Conservation (phyloP, 1,284 basidiomycete genomes). For the Tetrapyrgos nigripes region DNA sequence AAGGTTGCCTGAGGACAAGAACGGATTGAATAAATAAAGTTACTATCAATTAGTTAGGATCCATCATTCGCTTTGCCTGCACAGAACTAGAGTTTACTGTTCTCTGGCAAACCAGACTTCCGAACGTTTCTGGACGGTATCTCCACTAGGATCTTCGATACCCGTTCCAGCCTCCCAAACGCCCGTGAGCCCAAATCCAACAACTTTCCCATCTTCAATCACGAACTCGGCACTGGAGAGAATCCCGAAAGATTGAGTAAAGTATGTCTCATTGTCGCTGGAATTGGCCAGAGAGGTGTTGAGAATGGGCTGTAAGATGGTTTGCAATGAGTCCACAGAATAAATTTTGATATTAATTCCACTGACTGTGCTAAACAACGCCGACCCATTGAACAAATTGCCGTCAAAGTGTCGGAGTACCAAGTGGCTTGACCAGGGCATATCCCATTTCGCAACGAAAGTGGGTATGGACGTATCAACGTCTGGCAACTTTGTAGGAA, state of each 20-base stretch:
- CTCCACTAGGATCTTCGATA: slow-evolving; percentile 24
- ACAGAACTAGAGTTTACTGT: too few relatives aligned
- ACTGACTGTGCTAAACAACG: slow-evolving; percentile 25
- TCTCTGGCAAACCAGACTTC: slow-evolving; percentile 32
- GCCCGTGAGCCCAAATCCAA: slow-evolving; percentile 24
- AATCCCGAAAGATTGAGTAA: slow-evolving; percentile 1
- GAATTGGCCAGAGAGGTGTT: not conserved
- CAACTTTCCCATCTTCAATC: not conserved
- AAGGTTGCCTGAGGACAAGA: too few relatives aligned
- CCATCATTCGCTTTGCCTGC: too few relatives aligned
- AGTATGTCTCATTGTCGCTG: slow-evolving; percentile 16
- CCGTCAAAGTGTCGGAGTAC: slow-evolving; percentile 27
- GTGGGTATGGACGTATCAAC: slow-evolving; percentile 24
- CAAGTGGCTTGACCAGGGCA: slow-evolving; percentile 24
- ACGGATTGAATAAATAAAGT: too few relatives aligned
- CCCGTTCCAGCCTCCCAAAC: slow-evolving; percentile 28
- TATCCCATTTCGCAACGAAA: slow-evolving; percentile 26
- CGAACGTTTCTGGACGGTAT: slow-evolving; percentile 26
- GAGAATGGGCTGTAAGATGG: not conserved
- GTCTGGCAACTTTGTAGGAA: slow-evolving; percentile 22
- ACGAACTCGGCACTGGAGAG: slow-evolving; percentile 16
- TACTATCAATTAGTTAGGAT: too few relatives aligned
- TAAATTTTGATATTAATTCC: too few relatives aligned
- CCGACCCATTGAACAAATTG: slow-evolving; percentile 25
- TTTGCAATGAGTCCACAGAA: not conserved